These are phyloP conservation scores for Achlya hypogyna DNA, from an alignment of 352 stramenopile species.

Conservation along the genomic window DNA sequence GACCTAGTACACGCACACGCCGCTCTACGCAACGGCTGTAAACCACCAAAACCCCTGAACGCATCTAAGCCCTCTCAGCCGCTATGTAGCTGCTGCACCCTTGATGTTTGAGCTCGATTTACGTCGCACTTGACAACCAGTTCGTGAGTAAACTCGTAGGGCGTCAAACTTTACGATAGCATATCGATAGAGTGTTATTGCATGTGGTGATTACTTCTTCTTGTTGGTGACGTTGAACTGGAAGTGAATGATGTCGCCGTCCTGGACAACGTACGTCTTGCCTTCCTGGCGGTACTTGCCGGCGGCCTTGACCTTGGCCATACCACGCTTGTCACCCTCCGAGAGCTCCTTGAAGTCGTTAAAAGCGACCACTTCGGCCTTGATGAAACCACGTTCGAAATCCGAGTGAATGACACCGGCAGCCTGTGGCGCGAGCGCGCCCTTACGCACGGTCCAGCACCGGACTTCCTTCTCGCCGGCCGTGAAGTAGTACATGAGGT, in stretches of 20 bases:
- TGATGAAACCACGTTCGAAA: conserved; percentile 89
- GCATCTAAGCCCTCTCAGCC: too few relatives aligned
- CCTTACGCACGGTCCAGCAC: conserved; percentile 65
- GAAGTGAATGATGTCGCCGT: conserved; percentile 89
- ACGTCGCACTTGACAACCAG: too few relatives aligned
- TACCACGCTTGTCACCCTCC: conserved; percentile 47
- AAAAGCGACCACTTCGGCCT: conserved; percentile 73
- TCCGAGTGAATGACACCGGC: conserved; percentile 89
- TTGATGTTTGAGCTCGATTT: too few relatives aligned
- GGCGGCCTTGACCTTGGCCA: conserved; percentile 82
- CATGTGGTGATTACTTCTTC: conserved; percentile 34
- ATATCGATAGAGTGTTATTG: background rate
- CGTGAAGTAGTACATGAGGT: conserved; percentile 90
- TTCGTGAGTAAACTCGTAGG: too few relatives aligned
- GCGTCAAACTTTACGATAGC: too few relatives aligned
- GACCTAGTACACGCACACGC: too few relatives aligned
- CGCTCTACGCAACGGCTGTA: too few relatives aligned
- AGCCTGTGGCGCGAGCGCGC: conserved; percentile 27
- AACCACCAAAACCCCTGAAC: too few relatives aligned
- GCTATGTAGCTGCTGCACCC: too few relatives aligned
- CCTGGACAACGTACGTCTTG: conserved; percentile 84
- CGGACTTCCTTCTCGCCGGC: conserved; percentile 87
- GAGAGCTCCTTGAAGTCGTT: conserved; percentile 85
- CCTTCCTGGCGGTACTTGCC: conserved; percentile 88
- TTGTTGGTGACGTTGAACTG: conserved; percentile 89